phyloP scores from a whole-genome alignment of 176 grass and related monocot species.

The Pontederia paniculata region DNA sequence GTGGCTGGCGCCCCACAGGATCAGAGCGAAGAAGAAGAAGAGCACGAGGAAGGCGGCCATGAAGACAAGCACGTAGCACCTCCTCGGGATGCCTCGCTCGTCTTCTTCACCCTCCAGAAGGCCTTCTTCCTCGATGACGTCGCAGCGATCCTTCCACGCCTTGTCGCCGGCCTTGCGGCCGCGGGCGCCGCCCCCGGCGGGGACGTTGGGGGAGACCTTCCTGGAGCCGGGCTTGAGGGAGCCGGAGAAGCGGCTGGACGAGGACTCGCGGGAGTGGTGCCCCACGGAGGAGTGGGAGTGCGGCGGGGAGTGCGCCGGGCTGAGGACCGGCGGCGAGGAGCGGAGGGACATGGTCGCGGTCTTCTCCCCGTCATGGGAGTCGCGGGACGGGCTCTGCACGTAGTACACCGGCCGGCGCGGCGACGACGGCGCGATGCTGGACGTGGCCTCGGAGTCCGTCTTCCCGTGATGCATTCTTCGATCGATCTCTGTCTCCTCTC shows the following conservation, averaged over 20 bases:
- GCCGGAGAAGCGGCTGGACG: constrained; percentile 56
- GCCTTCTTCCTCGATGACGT: constrained; percentile 71
- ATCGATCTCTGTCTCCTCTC: not conserved
- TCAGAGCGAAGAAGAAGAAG: constrained; percentile 88
- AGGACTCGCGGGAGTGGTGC: constrained; percentile 45
- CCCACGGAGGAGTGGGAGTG: constrained; percentile 26
- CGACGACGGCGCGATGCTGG: constrained; percentile 61
- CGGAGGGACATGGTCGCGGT: constrained; percentile 50
- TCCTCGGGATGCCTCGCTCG: constrained; percentile 24
- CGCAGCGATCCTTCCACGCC: constrained; percentile 13
- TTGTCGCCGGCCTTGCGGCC: constrained; percentile 29
- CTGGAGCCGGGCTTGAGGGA: constrained; percentile 22
- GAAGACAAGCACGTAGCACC: constrained; percentile 47
- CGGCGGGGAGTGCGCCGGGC: constrained; percentile 37
- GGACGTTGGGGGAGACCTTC: constrained; percentile 10
- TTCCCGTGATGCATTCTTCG: constrained; percentile 43
- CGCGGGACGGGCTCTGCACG: constrained; percentile 68
- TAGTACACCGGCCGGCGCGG: constrained; percentile 57
- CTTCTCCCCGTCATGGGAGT: constrained; percentile 48
- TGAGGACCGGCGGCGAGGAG: constrained; percentile 34
- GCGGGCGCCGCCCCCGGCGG: not conserved
- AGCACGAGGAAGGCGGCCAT: constrained; percentile 47
- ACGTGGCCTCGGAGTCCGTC: constrained; percentile 76
- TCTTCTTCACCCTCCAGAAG: constrained; percentile 38
- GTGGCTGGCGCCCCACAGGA: constrained; percentile 82